phyloP scores from a whole-genome alignment of 805 yeast species.

The Cyberlindnera maritima region DNA sequence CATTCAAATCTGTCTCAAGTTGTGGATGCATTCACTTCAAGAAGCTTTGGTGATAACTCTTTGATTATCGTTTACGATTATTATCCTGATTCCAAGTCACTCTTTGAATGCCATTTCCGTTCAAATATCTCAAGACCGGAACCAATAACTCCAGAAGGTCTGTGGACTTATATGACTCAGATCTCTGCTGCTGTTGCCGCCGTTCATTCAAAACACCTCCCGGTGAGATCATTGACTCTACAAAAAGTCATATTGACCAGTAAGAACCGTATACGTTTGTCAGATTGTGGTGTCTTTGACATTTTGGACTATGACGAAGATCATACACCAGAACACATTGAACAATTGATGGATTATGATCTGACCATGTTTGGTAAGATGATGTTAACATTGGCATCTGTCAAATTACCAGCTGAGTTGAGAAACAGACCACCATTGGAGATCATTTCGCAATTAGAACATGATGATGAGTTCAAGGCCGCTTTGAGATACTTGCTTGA shows the following conservation, averaged over 20 bases:
- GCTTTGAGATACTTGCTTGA: constrained; percentile 40
- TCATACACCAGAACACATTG: constrained; percentile 14
- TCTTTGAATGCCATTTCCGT: constrained; percentile 65
- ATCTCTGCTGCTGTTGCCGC: constrained; percentile 64
- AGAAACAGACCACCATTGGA: constrained; percentile 14
- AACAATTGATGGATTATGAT: constrained; percentile 51
- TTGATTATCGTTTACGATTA: constrained; percentile 81
- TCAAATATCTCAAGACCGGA: constrained; percentile 40
- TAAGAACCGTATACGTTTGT: constrained; percentile 65
- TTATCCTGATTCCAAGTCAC: constrained; percentile 71
- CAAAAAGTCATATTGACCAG: constrained; percentile 73
- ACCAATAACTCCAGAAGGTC: constrained; percentile 54
- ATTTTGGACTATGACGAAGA: constrained; percentile 46
- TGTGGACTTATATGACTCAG: constrained; percentile 81
- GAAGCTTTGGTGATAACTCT: constrained; percentile 79
- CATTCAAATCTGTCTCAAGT: constrained; percentile 62
- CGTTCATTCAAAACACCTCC: constrained; percentile 62
- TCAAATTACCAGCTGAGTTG: constrained; percentile 30
- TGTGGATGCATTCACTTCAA: constrained; percentile 81
- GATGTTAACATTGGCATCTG: constrained; percentile 50
- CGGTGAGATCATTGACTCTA: constrained; percentile 60
- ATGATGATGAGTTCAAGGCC: constrained; percentile 44
- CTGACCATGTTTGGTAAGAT: constrained; percentile 55
- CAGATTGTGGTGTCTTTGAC: constrained; percentile 71
- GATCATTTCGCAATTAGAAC: constrained; percentile 30